A percentile compares a stretch with the other conserved stretches of the same genome.
Conservation (phyloP, 768 basidiomycete genomes). For the Amanita muscaria region DNA sequence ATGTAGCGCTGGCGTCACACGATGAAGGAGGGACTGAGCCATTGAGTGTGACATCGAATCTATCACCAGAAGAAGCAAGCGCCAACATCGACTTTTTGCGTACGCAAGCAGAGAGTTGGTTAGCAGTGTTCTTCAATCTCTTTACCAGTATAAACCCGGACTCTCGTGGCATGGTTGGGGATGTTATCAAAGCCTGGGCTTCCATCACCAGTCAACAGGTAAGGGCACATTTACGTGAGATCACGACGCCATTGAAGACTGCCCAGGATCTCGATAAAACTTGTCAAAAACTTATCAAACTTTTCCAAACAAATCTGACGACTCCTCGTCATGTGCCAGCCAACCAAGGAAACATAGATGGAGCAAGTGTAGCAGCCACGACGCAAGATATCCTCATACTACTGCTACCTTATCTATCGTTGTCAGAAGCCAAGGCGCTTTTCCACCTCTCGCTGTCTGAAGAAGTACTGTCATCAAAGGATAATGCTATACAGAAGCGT, state of each 20-base stretch:
- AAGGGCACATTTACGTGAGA: conserved; percentile 11
- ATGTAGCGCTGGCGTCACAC: conserved; percentile 41
- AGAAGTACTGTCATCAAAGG: conserved; percentile 63
- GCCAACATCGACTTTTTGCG: conserved; percentile 66
- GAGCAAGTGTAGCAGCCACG: conserved; percentile 47
- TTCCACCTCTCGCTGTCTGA: conserved; percentile 61
- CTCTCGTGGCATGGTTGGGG: conserved; percentile 67
- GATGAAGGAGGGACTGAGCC: conserved; percentile 19
- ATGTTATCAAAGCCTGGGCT: conserved; percentile 83
- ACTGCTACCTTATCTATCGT: conserved; percentile 67
- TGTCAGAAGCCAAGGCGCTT: conserved; percentile 49
- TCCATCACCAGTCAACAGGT: conserved; percentile 70
- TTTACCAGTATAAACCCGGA: conserved; percentile 81
- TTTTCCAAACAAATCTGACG: conserved; percentile 59
- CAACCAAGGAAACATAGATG: conserved; percentile 24
- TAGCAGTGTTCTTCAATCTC: conserved; percentile 95
- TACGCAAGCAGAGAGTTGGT: conserved; percentile 82
- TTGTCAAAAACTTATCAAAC: conserved; percentile 64
- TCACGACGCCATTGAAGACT: neutral
- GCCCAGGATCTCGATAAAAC: conserved; percentile 69
- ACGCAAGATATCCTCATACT: conserved; percentile 82
- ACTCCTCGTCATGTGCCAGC: too few species aligned
- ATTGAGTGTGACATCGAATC: conserved; percentile 20
- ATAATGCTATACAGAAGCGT: conserved; percentile 91
- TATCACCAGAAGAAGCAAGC: conserved; percentile 46